Evolutionary conservation across 1,284 basidiomycete species (phyloP), one percentile per base, ranked within the genome.

Genomic region (Athelia psychrophila): DNA sequence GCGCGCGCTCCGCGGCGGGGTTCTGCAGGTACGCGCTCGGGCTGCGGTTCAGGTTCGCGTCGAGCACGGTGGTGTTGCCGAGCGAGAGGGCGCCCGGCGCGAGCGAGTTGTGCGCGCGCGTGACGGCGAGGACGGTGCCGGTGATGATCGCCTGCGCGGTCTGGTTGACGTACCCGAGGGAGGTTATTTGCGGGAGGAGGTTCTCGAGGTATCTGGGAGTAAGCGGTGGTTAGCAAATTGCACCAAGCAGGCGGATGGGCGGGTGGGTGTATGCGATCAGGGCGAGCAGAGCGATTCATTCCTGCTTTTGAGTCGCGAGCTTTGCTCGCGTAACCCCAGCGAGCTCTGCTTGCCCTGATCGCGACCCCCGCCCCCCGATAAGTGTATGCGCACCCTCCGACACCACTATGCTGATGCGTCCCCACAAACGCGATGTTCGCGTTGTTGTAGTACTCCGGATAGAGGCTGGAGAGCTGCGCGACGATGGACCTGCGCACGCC

Each of bases 341-440:
- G n/a, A n/a, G n/a, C n/a, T n/a, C n/a, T n/a, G n/a, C n/a, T n/a
- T n/a, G n/a, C n/a, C n/a, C n/a, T n/a, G n/a, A n/a, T n/a, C n/a
- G n/a, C n/a, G n/a, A n/a, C n/a, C n/a, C n/a, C n/a, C n/a, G n/a
- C n/a, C n/a, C n/a, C n/a, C n/a, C n/a, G n/a, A n/a, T n/a, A n/a
- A 5, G 27, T 30, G 13, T 30, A 30, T 30, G 27, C 27, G 27
- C n/a, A 42, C 0, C 90, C 90, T 25, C 88, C 90, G 16, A 90
- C 89, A 16, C 90, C 91, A 1, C 86, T 75, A 65, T 93, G 91
- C 58, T 76, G 78, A 63, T 93, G 91, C 0, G 91, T 93, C 38
- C 86, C 84, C 22, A 86, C 81, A 53, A 91, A 83, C 2, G 89
- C 90, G 55, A 91, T 81, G 60, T 93, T 93, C 12, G 74, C 73